Evolutionary conservation across 495 filamentous ascomycete species (phyloP), one percentile per base, ranked within the genome.

Genomic region (Neurospora sp.): DNA sequence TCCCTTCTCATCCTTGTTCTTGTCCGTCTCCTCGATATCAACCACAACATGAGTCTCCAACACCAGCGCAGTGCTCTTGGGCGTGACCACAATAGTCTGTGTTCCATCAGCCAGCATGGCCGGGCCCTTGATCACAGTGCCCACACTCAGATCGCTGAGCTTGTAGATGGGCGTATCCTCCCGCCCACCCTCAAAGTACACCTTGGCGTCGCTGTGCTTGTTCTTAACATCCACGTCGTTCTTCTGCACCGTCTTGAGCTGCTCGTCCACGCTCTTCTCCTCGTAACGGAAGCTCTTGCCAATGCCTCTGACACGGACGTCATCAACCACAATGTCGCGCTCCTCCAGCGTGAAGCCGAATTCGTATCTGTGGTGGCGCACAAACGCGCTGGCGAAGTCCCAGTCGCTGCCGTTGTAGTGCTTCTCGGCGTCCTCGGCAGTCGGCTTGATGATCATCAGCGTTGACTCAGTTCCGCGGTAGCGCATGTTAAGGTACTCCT

Each of bases 51-150:
- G 93, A 2, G 89, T 93, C 75, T 91, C 85, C 59, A 91, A 88
- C n/a, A 92, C 80, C n/a, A 93, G 75, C 2, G 91, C 91, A 10
- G 90, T 88, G 5, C 94, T 88, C 16, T 88, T 89, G 3, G 96
- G 96, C 0, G 92, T 93, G 18, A 99, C 89, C 3, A 99, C 93
- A 72, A 99, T 94, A 0, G 96, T 99, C 80, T 99, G 96, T 2
- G 96, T 99, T 39, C 94, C 90, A 78, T 99, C 96, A 11, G 96
- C 96, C 71, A 98, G 86, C 74, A 98, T 91, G 0, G 96, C 96
- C 10, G 96, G 96, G 0, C 96, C 96, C 46, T 87, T 83, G 27
- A 98, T 86, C 35, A 90, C 88, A 72, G 92, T 89, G n/a, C 93
- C 92, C 39, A 94, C 88, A 12, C 83, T 83, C 4, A 98, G 83